These are phyloP conservation scores for Flagelloscypha sp. DNA, from an alignment of 768 basidiomycete species.

Conservation along the genomic window DNA sequence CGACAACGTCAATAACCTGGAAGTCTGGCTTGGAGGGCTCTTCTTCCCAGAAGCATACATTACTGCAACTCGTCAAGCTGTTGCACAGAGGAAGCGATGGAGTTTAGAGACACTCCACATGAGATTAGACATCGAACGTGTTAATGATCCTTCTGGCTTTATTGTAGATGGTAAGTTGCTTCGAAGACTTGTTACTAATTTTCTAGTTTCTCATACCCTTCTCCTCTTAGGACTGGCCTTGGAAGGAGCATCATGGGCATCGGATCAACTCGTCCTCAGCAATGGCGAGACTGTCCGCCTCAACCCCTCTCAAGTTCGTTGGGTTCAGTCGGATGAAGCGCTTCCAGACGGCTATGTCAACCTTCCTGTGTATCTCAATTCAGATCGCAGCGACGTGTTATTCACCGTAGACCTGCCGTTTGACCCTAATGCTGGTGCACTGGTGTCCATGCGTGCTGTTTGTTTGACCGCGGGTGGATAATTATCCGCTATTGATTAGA, in stretches of 20 bases:
- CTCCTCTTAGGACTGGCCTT: constrained; percentile 61
- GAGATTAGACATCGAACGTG: constrained; percentile 72
- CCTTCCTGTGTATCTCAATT: constrained; percentile 89
- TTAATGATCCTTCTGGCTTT: constrained; percentile 72
- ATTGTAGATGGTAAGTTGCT: constrained; percentile 83
- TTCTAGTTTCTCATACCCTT: constrained; percentile 5
- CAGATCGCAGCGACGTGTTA: constrained; percentile 80
- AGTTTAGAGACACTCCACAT: constrained; percentile 84
- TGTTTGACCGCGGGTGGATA: constrained; percentile 81
- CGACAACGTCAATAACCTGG: constrained; percentile 56
- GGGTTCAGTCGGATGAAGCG: constrained; percentile 58
- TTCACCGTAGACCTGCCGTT: constrained; percentile 86
- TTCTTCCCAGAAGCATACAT: constrained; percentile 97
- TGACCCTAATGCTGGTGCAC: constrained; percentile 51
- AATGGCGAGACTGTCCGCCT: constrained; percentile 76
- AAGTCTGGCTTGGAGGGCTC: constrained; percentile 89
- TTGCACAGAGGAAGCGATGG: constrained; percentile 87
- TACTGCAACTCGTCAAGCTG: constrained; percentile 92
- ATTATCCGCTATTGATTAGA: too few relatives aligned
- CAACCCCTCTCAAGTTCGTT: constrained; percentile 76
- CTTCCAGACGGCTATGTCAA: constrained; percentile 46
- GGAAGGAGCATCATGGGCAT: constrained; percentile 77
- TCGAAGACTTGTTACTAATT: not conserved
- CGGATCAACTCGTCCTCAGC: constrained; percentile 68
- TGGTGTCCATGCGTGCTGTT: constrained; percentile 83